A percentile compares a stretch with the other conserved stretches of the same genome.
These are phyloP conservation scores for Alternaria rosae DNA, from an alignment of 2,329 filamentous ascomycete species.

Conservation along the genomic window DNA sequence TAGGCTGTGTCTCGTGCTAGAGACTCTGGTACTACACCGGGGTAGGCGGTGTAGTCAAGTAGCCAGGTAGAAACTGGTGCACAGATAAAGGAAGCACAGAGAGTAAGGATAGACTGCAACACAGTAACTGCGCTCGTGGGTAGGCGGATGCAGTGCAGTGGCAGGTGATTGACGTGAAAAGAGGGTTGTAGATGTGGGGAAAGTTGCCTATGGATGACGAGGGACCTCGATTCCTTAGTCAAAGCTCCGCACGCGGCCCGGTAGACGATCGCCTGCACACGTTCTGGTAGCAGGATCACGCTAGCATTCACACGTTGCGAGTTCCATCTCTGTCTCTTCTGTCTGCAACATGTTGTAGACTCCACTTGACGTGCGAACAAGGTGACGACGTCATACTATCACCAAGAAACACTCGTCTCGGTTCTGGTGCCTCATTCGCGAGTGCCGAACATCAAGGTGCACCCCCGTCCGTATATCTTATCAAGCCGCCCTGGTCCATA, in stretches of 20 bases:
- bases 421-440: constrained; percentile 7
- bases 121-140: constrained; percentile 6
- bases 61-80: not conserved
- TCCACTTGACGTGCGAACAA: not conserved
- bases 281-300: constrained; percentile 3
- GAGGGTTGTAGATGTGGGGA: constrained; percentile 20
- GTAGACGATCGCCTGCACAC: constrained; percentile 11
- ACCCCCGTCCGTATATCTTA: constrained; percentile 1
- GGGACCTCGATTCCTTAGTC: constrained; percentile 16
- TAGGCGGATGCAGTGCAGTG: constrained; percentile 6
- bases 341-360: not conserved
- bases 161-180: constrained; percentile 9
- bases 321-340: constrained; percentile 1
- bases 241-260: constrained; percentile 21
- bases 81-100: not conserved
- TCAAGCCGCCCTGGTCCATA: not conserved
- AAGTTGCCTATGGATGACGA: constrained; percentile 22
- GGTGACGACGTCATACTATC: constrained; percentile 13
- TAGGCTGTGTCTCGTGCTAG: constrained; percentile 9
- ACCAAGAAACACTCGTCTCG: not conserved
- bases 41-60: not conserved
- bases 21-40: constrained; percentile 12
- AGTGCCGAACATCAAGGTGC: constrained; percentile 6
- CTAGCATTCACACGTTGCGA: constrained; percentile 8
- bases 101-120: not conserved